Base-by-base conservation (phyloP, 208 protist species). In the Trypanosomatidae sp. region DNA sequence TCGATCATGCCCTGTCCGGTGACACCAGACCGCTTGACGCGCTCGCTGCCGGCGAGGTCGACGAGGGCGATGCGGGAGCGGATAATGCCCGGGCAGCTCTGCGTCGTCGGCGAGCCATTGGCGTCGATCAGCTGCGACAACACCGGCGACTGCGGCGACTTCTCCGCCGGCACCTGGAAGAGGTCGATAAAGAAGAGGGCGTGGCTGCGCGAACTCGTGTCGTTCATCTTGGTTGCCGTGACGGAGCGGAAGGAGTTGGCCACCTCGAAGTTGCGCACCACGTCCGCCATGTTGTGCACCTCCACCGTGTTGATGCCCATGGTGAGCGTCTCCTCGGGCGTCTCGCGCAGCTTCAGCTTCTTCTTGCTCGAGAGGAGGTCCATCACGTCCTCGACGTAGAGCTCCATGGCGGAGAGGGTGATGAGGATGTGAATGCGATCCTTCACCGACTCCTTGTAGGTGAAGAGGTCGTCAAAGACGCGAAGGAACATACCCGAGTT, bases 51-150 rank as follows among this genome's bases (percentile, higher is more conserved):
- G 46, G 98, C 98, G n/a, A 99, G 91, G 84, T 99, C 98, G 15
- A 99, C 96, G 43, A 99, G 91, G 28, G 98, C 82, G 47, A 99
- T 95, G 66, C 97, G 97, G n/a, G n/a, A n/a, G n/a, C n/a, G n/a
- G n/a, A n/a, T n/a, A n/a, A n/a, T n/a, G n/a, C n/a, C n/a, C n/a
- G n/a, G n/a, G n/a, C n/a, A n/a, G n/a, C n/a, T n/a, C n/a, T n/a
- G n/a, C n/a, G n/a, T n/a, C n/a, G n/a, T n/a, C n/a, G n/a, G n/a
- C n/a, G n/a, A n/a, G n/a, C n/a, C n/a, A n/a, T n/a, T n/a, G n/a
- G n/a, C n/a, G n/a, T n/a, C n/a, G n/a, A n/a, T n/a, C n/a, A 96
- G 66, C 55, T 83, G 59, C 55, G 78, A 75, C 36, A 90, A 67
- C 67, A 80, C 50, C 30, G 88, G 88, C 47, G 62, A 39, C 64